Evolutionary conservation across 2,329 filamentous ascomycete genomes (phyloP), one percentile per base, ranked within the genome.

Genomic region (Verruconis gallopava): DNA sequence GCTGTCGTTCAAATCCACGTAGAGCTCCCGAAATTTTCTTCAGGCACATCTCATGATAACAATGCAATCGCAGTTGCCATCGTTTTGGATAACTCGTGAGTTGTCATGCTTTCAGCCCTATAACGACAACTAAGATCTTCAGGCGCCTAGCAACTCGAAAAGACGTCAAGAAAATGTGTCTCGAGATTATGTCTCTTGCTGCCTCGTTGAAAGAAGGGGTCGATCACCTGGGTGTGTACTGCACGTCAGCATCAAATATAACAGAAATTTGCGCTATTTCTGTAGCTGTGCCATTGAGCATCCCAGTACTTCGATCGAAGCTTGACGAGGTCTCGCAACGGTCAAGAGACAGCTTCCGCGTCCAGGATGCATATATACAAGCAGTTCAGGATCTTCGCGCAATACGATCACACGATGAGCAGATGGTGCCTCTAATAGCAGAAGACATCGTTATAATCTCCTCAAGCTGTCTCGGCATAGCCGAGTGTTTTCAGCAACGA

Each of bases 51-150:
- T 3, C 46, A 45, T 5, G 46, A 22, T 28, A 21, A 20, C 15
- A 30, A 25, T 19, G 30, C 42, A 5, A 17, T 62, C 14, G 58
- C 62, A 47, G 44, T 61, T 3, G 46, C 60, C 4, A 50, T 62
- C 17, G 45, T 63, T 15, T 47, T 63, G 22, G 59, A 63, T 44
- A 62, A 61, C 39, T 55, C 56, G 58, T 61, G 48, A 47, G 50
- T 49, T 25, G 21, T 12, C 45, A 43, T n/a, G 6, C 25, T 9
- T n/a, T 30, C 5, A 17, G 14, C 37, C 20, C 21, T 12, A 21
- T 12, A 40, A 25, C 22, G 15, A 5, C 4, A 32, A 13, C 11
- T 34, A 14, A 5, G 12, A 41, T 30, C 12, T 22, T 34, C 37
- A 37, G 25, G 21, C 35, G 37, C 14, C 17, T 40, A 43, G 38